phyloP scores from a whole-genome alignment of 129 eudicot species.

The Glebionis coronaria region DNA sequence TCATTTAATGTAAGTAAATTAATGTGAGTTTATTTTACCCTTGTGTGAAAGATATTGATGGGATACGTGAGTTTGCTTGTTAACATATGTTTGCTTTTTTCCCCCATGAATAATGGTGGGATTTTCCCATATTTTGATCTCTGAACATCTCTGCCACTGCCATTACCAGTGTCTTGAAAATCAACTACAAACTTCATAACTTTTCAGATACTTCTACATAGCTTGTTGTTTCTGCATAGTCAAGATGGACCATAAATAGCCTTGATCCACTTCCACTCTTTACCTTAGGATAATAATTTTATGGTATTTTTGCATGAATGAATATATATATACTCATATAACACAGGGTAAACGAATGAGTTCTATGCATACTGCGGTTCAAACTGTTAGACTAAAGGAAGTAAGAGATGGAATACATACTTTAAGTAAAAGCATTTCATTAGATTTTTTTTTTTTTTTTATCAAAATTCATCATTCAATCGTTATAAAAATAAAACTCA shows the following conservation, averaged over 20 bases:
- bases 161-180: constrained; percentile 26
- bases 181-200: constrained; percentile 33
- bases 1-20: not conserved
- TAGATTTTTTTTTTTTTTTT: no score
- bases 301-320: not conserved
- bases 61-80: constrained; percentile 24
- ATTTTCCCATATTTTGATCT: constrained; percentile 32
- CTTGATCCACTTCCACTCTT: constrained; percentile 35
- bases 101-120: constrained; percentile 49
- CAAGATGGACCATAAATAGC: constrained; percentile 42
- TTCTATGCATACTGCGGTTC: no score
- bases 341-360: no score
- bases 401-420: no score
- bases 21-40: not conserved
- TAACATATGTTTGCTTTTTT: constrained; percentile 42
- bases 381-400: no score
- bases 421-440: no score
- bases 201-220: constrained; percentile 25
- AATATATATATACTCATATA: no score
- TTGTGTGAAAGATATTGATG: not conserved
- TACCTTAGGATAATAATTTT: not conserved
- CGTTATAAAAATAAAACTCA: no score
- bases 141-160: constrained; percentile 35
- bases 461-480: no score
- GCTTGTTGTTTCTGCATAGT: constrained; percentile 27